Base-by-base conservation (phyloP, 352 stramenopile species). In the Globisporangium perplexum region DNA sequence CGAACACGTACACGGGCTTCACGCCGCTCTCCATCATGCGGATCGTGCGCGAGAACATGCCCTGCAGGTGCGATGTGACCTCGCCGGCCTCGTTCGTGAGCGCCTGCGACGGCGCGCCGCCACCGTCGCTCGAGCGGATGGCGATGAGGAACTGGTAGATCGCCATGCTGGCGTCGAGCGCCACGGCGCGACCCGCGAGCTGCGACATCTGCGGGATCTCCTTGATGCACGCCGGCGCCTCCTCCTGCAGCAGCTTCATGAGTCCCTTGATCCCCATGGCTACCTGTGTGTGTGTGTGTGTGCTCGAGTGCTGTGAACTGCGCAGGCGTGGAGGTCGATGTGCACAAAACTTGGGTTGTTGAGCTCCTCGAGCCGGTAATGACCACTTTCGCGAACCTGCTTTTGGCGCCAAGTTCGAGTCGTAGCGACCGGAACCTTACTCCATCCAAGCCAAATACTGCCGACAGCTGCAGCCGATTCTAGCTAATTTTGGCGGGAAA, bases 41-140 rank as follows among this genome's bases (percentile, higher is more conserved):
- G 70, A 99, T 99, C 26, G 97, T 99, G 17, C 97, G 88, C 71
- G 98, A 98, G 68, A 99, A 99, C 80, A 99, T 98, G 50, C 97
- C 97, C 63, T 94, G 81, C 46, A 94, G 55, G 35, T 94, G 84
- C 38, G 82, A 93, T 49, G 90, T 97, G 33, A 98, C 87, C 60
- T 99, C 97, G 24, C 97, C 97, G 18, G 96, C 95, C 17, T 97
- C 91, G 68, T 99, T 99, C 42, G 96, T 99, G 7, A 99, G 78
- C 68, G 96, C 95, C 54, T 95, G 81, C 12, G 96, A 79, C 1
- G 92, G 81, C 12, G 39, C 39, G 39, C 83, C 78, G 33, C 83
- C 88, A 28, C 84, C 77, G 39, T 96, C 93, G 39, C 63, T 90
- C 24, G 96, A 88, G 20, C 84, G 77, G 47, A 95, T 86, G 38